Evolutionary conservation across 2,329 filamentous ascomycete species (phyloP).

Genomic region (Sclerotinia trifoliorum): DNA sequence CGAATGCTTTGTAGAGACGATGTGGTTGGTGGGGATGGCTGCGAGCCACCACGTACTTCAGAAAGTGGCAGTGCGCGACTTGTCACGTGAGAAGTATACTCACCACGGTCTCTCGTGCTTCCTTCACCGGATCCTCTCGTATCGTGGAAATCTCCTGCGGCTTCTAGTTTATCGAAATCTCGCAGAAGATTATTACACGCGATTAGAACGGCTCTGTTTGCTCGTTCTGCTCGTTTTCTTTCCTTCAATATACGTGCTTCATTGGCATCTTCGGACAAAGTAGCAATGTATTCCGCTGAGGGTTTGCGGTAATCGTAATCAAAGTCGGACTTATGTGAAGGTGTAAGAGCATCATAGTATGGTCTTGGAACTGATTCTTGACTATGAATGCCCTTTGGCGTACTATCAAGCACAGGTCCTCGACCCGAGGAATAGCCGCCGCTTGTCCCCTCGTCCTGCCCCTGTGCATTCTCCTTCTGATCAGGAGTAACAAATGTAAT

Average conservation of each 20-base stretch:
- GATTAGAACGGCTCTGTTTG: background rate
- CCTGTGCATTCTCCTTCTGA: background rate
- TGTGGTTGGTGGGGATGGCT: background rate
- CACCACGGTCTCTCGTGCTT: background rate
- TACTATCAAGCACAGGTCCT: background rate
- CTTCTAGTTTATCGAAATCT: background rate
- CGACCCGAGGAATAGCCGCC: conserved; percentile 1
- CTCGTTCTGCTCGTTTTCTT: background rate
- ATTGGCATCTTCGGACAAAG: background rate
- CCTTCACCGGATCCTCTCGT: background rate
- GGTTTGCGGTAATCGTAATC: background rate
- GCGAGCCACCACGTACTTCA: background rate
- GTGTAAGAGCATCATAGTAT: background rate
- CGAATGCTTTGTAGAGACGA: no score
- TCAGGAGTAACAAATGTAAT: background rate
- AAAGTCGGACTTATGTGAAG: background rate
- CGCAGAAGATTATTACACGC: background rate
- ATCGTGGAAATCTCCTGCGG: background rate
- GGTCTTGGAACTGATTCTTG: background rate
- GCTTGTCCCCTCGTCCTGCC: background rate
- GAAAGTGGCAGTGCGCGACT: background rate
- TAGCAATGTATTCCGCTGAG: background rate
- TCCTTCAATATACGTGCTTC: background rate
- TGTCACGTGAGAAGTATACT: conserved; percentile 3
- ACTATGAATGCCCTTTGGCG: background rate